A percentile compares a stretch with the other conserved stretches of the same genome.
These are phyloP conservation scores for Epichloe bromicola DNA, from an alignment of 2,329 filamentous ascomycete genomes.

Conservation along the genomic window DNA sequence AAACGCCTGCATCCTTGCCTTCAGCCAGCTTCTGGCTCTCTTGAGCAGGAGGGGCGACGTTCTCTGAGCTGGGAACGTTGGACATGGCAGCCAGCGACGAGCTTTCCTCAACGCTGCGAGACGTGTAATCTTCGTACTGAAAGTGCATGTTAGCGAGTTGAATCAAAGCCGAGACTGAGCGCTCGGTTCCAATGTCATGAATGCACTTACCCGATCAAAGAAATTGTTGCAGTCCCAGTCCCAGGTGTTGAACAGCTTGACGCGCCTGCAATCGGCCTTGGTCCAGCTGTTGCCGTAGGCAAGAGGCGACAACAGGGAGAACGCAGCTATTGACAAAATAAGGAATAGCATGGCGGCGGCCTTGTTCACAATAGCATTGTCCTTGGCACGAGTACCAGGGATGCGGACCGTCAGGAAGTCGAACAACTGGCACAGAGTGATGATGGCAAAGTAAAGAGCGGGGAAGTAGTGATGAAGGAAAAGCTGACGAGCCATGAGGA, in stretches of 20 bases:
- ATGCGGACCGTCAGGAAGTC: slow-evolving; percentile 74
- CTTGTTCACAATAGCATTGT: slow-evolving; percentile 58
- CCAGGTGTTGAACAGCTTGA: slow-evolving; percentile 83
- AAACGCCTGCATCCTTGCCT: slow-evolving; percentile 22
- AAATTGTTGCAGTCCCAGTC: slow-evolving; percentile 99
- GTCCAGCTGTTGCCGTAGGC: slow-evolving; percentile 94
- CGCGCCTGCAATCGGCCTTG: slow-evolving; percentile 67
- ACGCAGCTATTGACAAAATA: slow-evolving; percentile 58
- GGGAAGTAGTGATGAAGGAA: slow-evolving; percentile 99
- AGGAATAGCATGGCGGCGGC: slow-evolving; percentile 63
- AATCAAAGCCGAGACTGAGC: neutral
- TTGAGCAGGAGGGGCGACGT: slow-evolving; percentile 4
- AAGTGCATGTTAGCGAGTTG: slow-evolving; percentile 7
- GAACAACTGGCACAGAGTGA: slow-evolving; percentile 77
- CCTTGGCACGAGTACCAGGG: slow-evolving; percentile 50
- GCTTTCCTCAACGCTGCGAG: slow-evolving; percentile 8
- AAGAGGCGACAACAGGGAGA: slow-evolving; percentile 75
- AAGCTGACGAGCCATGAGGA: slow-evolving; percentile 91
- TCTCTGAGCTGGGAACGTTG: slow-evolving; percentile 14
- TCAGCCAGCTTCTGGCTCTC: neutral
- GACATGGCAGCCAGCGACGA: slow-evolving; percentile 18
- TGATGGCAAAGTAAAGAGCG: slow-evolving; percentile 86
- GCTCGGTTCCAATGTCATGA: neutral
- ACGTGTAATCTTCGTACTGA: slow-evolving; percentile 7
- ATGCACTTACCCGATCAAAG: slow-evolving; percentile 61